phyloP scores from a whole-genome alignment of 768 basidiomycete species.

The Hericium rajendrae region DNA sequence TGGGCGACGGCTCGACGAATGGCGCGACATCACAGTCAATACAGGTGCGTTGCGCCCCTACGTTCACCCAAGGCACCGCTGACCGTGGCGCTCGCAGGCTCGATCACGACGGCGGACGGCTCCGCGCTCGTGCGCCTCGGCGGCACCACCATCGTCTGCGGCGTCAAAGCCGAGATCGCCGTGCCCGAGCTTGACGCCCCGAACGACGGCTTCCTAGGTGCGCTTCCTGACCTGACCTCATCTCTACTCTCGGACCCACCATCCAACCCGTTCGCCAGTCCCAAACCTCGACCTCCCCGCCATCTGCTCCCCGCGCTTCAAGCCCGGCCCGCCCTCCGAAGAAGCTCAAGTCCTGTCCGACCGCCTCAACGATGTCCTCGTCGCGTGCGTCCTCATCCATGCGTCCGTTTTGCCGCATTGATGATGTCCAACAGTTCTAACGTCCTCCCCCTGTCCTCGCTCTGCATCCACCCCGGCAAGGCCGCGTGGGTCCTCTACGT shows the following conservation, averaged over 20 bases:
- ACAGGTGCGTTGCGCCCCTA: slow-evolving; percentile 46
- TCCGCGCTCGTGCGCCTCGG: slow-evolving; percentile 88
- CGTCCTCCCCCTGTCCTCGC: slow-evolving; percentile 50
- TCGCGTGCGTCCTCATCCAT: slow-evolving; percentile 41
- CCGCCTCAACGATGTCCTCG: slow-evolving; percentile 67
- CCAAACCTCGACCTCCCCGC: slow-evolving; percentile 94
- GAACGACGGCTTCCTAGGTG: slow-evolving; percentile 76
- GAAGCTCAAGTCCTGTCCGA: slow-evolving; percentile 90
- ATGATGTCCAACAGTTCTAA: slow-evolving; percentile 42
- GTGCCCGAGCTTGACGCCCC: slow-evolving; percentile 78
- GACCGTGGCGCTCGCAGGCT: slow-evolving; percentile 40
- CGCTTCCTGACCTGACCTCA: slow-evolving; percentile 10
- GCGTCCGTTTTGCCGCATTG: background rate
- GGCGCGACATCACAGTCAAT: slow-evolving; percentile 72
- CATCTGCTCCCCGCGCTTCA: slow-evolving; percentile 87
- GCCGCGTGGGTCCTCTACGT: slow-evolving; percentile 92
- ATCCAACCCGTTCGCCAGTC: slow-evolving; percentile 48
- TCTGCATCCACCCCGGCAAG: slow-evolving; percentile 75
- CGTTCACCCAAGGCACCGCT: background rate
- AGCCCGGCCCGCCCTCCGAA: slow-evolving; percentile 89
- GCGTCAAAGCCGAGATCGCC: slow-evolving; percentile 91
- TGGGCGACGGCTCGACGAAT: slow-evolving; percentile 58
- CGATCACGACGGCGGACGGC: slow-evolving; percentile 89
- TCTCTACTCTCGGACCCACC: background rate
- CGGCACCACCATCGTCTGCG: slow-evolving; percentile 91